These are phyloP conservation scores for Globisporangium rhizosaccharum DNA, from an alignment of 352 stramenopile species.

Conservation along the genomic window DNA sequence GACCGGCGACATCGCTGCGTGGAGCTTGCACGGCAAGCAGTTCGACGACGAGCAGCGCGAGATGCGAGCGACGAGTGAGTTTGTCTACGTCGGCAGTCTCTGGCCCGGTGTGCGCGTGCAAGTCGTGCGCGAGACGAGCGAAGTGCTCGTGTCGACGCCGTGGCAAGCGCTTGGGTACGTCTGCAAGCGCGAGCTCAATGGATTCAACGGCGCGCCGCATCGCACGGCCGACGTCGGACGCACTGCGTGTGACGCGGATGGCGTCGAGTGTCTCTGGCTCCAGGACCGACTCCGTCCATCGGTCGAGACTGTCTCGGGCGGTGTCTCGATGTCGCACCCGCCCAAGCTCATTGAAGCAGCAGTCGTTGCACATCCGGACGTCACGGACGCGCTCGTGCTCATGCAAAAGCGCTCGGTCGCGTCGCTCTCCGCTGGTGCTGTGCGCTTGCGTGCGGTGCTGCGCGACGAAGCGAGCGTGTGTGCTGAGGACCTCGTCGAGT, in stretches of 20 bases:
- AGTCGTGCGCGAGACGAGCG: slow-evolving; percentile 33
- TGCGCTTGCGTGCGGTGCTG: slow-evolving; percentile 33
- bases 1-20: slow-evolving; percentile 74
- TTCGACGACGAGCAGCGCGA: slow-evolving; percentile 34
- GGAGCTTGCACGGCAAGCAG: slow-evolving; percentile 39
- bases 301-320: slow-evolving; percentile 28
- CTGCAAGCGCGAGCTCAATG: slow-evolving; percentile 35
- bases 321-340: slow-evolving; percentile 16
- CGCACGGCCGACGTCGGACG: slow-evolving; percentile 56
- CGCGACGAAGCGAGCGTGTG: slow-evolving; percentile 18
- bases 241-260: slow-evolving; percentile 12
- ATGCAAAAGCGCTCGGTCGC: slow-evolving; percentile 20
- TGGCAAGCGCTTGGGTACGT: slow-evolving; percentile 82
- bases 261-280: slow-evolving; percentile 52
- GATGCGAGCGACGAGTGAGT: slow-evolving; percentile 25
- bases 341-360: slow-evolving; percentile 38
- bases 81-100: slow-evolving; percentile 55
- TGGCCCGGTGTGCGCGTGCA: slow-evolving; percentile 62
- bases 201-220: slow-evolving; percentile 32
- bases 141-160: slow-evolving; percentile 73
- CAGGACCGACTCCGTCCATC: slow-evolving; percentile 51
- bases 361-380: slow-evolving; percentile 27
- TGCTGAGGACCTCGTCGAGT: slow-evolving; percentile 29
- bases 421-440: background rate
- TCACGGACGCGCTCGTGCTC: slow-evolving; percentile 53